Evolutionary conservation across 805 yeast genomes (phyloP), one percentile per base, ranked within the genome.

Genomic region (Ogataea pilisensis): DNA sequence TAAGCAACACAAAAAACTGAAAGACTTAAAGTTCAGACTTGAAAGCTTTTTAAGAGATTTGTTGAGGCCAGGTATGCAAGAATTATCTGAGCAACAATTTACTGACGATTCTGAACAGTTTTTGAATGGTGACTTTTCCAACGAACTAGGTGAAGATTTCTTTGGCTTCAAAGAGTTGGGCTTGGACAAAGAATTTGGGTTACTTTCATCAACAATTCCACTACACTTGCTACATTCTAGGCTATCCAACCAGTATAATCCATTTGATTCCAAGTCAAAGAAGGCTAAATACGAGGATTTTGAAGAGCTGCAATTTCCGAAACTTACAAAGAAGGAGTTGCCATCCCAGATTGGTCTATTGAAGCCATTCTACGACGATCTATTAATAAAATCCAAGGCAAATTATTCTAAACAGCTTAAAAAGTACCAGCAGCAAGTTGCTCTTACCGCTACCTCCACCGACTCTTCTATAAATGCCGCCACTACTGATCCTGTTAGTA

Each of bases 81-180:
- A 83, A 45, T 44, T 68, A 8, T 80, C 75, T 38, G 98, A 90
- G 55, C 73, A 76, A 39, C 84, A 80, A 49, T 93, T 93, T 61
- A 79, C 69, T 29, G 99, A 95, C 57, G 86, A 88, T 54, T 84
- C 95, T 54, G 97, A 93, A 48, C 96, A 91, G 61, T 93, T 90
- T 58, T 65, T 91, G 49, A 85, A 93, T 24, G 99, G 99, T 43
- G 97, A 90, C 55, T 93, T 93, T 60, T 84, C 96, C 1, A 83
- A 78, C 53, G 96, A 90, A 45, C 67, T 93, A 29, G 99, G 98
- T 6, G 99, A 91, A 54, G 99, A 93, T 65, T 93, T 90, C 73
- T 95, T 95, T 66, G 99, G 99, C 0, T 95, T 93, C 70, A 85
- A 77, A 57, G 98, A 91, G 50, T 69, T 93, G 35, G 99, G 99